phyloP scores from a whole-genome alignment of 2,329 filamentous ascomycete species.

The Venturia oleaginea region DNA sequence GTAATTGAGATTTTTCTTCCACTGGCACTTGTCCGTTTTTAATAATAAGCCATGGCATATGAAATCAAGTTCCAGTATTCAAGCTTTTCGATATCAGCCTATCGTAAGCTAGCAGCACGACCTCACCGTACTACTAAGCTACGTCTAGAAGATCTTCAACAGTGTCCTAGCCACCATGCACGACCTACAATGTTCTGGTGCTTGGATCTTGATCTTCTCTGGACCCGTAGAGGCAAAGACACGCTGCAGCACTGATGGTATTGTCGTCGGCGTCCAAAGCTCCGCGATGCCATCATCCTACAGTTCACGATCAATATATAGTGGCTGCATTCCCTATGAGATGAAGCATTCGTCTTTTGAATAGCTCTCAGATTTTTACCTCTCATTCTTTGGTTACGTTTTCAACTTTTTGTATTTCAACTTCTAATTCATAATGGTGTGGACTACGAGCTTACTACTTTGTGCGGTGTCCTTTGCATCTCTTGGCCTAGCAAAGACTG shows the following conservation, averaged over 20 bases:
- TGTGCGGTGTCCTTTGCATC: neutral
- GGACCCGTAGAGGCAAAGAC: neutral
- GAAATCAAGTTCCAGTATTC: neutral
- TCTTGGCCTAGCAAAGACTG: constrained; percentile 1
- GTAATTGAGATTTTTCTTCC: neutral
- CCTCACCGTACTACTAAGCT: neutral
- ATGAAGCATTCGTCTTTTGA: neutral
- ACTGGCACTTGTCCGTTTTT: neutral
- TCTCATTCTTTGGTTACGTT: neutral
- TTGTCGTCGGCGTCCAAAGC: neutral
- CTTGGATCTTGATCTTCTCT: neutral
- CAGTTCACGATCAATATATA: neutral
- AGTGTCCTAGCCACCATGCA: neutral
- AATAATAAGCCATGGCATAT: neutral
- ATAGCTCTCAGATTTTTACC: neutral
- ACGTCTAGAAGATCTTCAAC: neutral
- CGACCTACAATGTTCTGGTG: neutral
- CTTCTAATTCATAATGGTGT: neutral
- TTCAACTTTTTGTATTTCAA: neutral
- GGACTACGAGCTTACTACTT: neutral
- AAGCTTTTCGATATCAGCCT: neutral
- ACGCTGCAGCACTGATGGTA: neutral
- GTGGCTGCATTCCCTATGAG: neutral
- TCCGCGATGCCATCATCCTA: neutral
- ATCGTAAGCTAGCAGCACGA: neutral